Conservation (phyloP, 1,284 basidiomycete genomes). For the Fereydounia khargensis region DNA sequence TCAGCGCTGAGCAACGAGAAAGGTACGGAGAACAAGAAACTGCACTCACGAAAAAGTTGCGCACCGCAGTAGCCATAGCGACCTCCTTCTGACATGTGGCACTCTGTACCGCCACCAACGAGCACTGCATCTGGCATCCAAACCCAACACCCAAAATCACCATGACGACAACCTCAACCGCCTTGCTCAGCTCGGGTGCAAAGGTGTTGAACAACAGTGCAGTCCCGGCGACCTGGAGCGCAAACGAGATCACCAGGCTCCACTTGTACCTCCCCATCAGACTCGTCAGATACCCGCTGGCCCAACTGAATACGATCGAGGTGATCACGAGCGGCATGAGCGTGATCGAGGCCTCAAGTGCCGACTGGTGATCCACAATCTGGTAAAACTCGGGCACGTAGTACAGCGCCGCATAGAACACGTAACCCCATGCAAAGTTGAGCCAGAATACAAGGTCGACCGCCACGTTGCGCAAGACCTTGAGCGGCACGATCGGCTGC, state of each 20-base stretch:
- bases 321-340: constrained; percentile 7
- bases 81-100: constrained; percentile 5
- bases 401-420: constrained; percentile 6
- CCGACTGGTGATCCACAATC: constrained; percentile 1
- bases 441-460: constrained; percentile 2
- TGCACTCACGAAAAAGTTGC: constrained; percentile 11
- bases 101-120: constrained; percentile 5
- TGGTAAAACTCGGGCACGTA: constrained; percentile 11
- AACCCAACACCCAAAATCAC: constrained; percentile 8
- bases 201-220: constrained; percentile 1
- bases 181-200: not conserved
- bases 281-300: constrained; percentile 2
- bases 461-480: constrained; percentile 1
- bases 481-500: constrained; percentile 4
- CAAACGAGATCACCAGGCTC: constrained; percentile 1
- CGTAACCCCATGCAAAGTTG: constrained; percentile 5
- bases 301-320: constrained; percentile 11
- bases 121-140: constrained; percentile 13
- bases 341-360: constrained; percentile 3
- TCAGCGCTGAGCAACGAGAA: too few relatives aligned
- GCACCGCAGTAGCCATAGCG: constrained; percentile 9
- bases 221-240: not conserved
- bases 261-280: constrained; percentile 4
- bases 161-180: not conserved
- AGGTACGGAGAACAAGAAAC: too few relatives aligned